A percentile compares a stretch with the other conserved stretches of the same genome.
Conservation (phyloP, 2,329 filamentous ascomycete genomes). For the Cladosporium phlei region DNA sequence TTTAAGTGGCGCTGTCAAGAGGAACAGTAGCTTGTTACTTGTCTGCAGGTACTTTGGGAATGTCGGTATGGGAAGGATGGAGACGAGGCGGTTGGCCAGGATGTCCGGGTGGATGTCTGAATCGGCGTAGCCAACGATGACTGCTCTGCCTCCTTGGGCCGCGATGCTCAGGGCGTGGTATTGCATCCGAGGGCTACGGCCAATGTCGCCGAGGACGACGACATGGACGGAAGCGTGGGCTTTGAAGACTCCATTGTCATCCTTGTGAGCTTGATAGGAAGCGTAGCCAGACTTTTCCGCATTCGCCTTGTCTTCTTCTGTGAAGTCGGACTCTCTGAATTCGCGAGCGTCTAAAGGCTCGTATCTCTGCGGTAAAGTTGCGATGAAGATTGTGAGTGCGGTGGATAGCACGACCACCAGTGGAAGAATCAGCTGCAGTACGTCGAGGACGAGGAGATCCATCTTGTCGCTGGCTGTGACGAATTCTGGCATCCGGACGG, state of each 20-base stretch:
- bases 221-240: conserved; percentile 63
- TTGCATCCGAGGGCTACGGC: conserved; percentile 94
- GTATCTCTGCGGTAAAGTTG: conserved; percentile 52
- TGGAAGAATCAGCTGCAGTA: conserved; percentile 37
- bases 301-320: conserved; percentile 24
- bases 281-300: conserved; percentile 29
- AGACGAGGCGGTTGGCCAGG: conserved; percentile 61
- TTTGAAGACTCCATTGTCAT: conserved; percentile 26
- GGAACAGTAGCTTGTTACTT: conserved; percentile 68
- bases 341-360: conserved; percentile 32
- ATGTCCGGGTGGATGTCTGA: conserved; percentile 78
- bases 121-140: conserved; percentile 85
- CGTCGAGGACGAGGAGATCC: conserved; percentile 14
- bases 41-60: conserved; percentile 64
- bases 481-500: neutral
- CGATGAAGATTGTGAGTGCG: conserved; percentile 46
- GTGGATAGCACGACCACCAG: conserved; percentile 42
- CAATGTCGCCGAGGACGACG: conserved; percentile 90
- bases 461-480: neutral
- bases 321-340: conserved; percentile 26
- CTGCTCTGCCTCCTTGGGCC: conserved; percentile 71
- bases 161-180: conserved; percentile 94
- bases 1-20: conserved; percentile 75
- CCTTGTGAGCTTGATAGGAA: conserved; percentile 21
- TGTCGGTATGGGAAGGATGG: conserved; percentile 63